These are phyloP conservation scores for Clavispora asparagi DNA, from an alignment of 805 yeast species.

Conservation along the genomic window DNA sequence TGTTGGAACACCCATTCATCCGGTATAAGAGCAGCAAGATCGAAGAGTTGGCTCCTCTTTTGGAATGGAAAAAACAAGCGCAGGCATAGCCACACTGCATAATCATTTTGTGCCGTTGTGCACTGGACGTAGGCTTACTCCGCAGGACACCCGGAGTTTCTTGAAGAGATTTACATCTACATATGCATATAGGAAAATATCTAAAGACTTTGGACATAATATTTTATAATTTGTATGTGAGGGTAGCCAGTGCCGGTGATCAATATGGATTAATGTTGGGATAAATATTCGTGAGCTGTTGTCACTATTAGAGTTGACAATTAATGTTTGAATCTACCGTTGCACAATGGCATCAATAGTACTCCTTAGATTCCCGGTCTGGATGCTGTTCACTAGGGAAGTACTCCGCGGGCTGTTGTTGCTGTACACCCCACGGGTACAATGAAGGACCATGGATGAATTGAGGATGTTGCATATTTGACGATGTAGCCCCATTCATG, in stretches of 20 bases:
- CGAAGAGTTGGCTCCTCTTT: constrained; percentile 51
- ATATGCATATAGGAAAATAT: neutral
- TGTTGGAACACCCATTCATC: constrained; percentile 71
- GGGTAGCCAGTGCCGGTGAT: too few species aligned
- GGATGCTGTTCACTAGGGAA: neutral
- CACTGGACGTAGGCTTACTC: neutral
- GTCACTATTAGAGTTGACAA: too few species aligned
- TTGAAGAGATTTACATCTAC: neutral
- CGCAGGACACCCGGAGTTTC: neutral
- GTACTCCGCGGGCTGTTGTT: neutral
- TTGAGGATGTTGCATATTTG: neutral
- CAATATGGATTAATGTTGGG: too few species aligned
- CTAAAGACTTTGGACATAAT: neutral
- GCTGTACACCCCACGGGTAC: neutral
- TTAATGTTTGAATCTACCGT: neutral
- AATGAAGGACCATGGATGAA: neutral
- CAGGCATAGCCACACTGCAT: neutral
- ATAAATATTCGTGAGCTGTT: too few species aligned
- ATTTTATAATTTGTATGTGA: too few species aligned
- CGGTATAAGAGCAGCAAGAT: constrained; percentile 56
- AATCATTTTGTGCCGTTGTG: too few species aligned
- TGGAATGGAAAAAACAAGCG: constrained; percentile 41
- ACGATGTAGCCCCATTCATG: neutral
- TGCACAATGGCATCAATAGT: neutral
- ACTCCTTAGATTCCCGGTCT: neutral